Percentiles rank a stretch among this genome's conserved stretches.
Conservation (phyloP, 208 protist genomes). For the Wallacemonas rigidus region DNA sequence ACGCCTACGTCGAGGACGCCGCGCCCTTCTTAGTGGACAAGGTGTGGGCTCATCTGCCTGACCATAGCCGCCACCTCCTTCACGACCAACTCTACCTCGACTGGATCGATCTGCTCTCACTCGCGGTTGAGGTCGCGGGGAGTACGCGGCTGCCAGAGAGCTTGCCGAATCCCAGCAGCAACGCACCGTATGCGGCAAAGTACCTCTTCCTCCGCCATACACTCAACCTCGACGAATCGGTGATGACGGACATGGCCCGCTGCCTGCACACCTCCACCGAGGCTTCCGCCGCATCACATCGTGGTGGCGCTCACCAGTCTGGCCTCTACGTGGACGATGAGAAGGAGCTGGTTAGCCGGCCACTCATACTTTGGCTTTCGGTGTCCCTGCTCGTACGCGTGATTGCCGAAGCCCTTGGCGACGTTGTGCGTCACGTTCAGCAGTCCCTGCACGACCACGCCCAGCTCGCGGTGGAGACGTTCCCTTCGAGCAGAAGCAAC, state of each 20-base stretch:
- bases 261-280: slow-evolving; percentile 20
- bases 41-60: slow-evolving; percentile 79
- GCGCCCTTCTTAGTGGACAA: slow-evolving; percentile 69
- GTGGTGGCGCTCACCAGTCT: neutral
- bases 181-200: slow-evolving; percentile 69
- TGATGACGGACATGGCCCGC: slow-evolving; percentile 37
- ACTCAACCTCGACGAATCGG: slow-evolving; percentile 43
- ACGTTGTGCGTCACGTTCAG: slow-evolving; percentile 71
- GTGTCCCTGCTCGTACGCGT: slow-evolving; percentile 72
- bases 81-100: slow-evolving; percentile 67
- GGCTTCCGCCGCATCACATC: neutral
- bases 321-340: slow-evolving; percentile 35
- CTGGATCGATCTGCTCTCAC: slow-evolving; percentile 69
- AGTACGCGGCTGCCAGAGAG: slow-evolving; percentile 38
- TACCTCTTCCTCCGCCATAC: slow-evolving; percentile 84
- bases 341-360: slow-evolving; percentile 21
- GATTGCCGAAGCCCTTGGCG: slow-evolving; percentile 71
- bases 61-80: slow-evolving; percentile 65
- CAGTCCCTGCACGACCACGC: slow-evolving; percentile 64
- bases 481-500: neutral
- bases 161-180: slow-evolving; percentile 72
- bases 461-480: slow-evolving; percentile 50
- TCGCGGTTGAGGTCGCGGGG: slow-evolving; percentile 71
- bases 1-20: slow-evolving; percentile 52
- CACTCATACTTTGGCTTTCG: slow-evolving; percentile 70